A percentile compares a stretch with the other conserved stretches of the same genome.
Conservation (phyloP, 1,284 basidiomycete genomes). For the Cutaneotrichosporon mucoides region DNA sequence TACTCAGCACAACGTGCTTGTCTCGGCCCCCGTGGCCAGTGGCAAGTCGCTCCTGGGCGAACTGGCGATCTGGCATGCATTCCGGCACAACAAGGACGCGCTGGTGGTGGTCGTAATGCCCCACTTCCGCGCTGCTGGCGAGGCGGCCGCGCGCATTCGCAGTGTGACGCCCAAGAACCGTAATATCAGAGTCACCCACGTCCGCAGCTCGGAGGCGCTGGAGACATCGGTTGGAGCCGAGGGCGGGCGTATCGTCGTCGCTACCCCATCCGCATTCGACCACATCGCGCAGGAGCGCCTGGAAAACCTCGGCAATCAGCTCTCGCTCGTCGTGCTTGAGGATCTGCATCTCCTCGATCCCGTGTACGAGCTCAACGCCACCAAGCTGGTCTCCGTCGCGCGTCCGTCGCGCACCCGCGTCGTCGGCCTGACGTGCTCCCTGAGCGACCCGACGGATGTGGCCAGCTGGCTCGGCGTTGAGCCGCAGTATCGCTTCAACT, state of each 20-base stretch:
- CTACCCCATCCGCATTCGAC: slow-evolving; percentile 41
- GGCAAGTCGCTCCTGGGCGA: slow-evolving; percentile 78
- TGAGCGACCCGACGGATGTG: slow-evolving; percentile 75
- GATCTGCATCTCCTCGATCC: slow-evolving; percentile 80
- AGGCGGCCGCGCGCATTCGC: slow-evolving; percentile 41
- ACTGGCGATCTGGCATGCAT: slow-evolving; percentile 61
- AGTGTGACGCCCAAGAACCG: slow-evolving; percentile 28
- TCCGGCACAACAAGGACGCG: slow-evolving; percentile 34
- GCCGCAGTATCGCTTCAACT: slow-evolving; percentile 64
- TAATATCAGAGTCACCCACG: slow-evolving; percentile 26
- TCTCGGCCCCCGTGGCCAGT: slow-evolving; percentile 74
- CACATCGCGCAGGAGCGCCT: slow-evolving; percentile 23
- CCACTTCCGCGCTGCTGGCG: slow-evolving; percentile 39
- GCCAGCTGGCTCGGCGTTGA: slow-evolving; percentile 76
- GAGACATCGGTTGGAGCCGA: slow-evolving; percentile 14
- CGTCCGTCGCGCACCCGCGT: slow-evolving; percentile 64
- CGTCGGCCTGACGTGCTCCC: slow-evolving; percentile 71
- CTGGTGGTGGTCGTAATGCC: slow-evolving; percentile 44
- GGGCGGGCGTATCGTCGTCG: slow-evolving; percentile 40
- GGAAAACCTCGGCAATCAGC: slow-evolving; percentile 42
- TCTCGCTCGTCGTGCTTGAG: slow-evolving; percentile 74
- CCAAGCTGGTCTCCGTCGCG: slow-evolving; percentile 60
- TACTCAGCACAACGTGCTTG: slow-evolving; percentile 66
- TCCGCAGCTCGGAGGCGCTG: slow-evolving; percentile 31
- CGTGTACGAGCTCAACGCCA: slow-evolving; percentile 75